Percentiles rank a stretch among this genome's conserved stretches.
phyloP scores from a whole-genome alignment of 176 grass and related monocot species.

The Elymus sibiricus region DNA sequence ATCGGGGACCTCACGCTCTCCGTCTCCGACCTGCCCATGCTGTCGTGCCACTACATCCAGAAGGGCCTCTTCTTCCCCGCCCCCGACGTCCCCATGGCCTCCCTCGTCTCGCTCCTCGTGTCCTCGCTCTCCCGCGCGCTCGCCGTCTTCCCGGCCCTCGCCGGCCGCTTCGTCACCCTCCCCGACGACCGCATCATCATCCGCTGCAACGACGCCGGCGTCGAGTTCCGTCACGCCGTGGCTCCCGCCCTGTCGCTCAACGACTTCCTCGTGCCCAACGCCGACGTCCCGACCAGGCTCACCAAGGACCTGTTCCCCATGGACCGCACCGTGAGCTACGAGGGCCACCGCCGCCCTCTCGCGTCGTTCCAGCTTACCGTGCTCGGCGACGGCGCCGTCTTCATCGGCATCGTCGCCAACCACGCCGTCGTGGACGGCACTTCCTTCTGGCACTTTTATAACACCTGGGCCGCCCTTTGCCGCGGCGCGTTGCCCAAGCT shows the following conservation, averaged over 20 bases:
- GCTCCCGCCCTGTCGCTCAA: slow-evolving; percentile 42
- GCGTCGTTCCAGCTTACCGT: slow-evolving; percentile 89
- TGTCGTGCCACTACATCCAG: slow-evolving; percentile 99
- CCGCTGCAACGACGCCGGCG: slow-evolving; percentile 76
- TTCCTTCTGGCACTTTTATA: slow-evolving; percentile 94
- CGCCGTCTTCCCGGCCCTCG: slow-evolving; percentile 52
- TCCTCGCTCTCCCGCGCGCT: slow-evolving; percentile 69
- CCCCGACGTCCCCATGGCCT: slow-evolving; percentile 50
- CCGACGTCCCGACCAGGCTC: slow-evolving; percentile 62
- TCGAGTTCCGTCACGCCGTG: slow-evolving; percentile 64
- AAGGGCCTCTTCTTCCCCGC: slow-evolving; percentile 88
- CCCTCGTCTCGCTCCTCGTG: slow-evolving; percentile 52
- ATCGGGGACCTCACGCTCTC: slow-evolving; percentile 70
- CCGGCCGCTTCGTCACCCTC: slow-evolving; percentile 73
- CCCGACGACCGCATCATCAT: slow-evolving; percentile 64
- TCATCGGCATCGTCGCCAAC: slow-evolving; percentile 76
- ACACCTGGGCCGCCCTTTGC: slow-evolving; percentile 77
- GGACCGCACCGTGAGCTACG: slow-evolving; percentile 78
- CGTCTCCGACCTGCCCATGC: slow-evolving; percentile 95
- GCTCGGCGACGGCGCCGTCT: slow-evolving; percentile 71
- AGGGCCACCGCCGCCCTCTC: slow-evolving; percentile 71
- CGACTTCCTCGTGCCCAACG: slow-evolving; percentile 47
- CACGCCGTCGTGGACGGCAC: slow-evolving; percentile 91
- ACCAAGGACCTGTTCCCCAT: slow-evolving; percentile 80
- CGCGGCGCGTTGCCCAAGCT: slow-evolving; percentile 51